Conservation (phyloP, 129 eudicot species). For the Lonicera japonica region DNA sequence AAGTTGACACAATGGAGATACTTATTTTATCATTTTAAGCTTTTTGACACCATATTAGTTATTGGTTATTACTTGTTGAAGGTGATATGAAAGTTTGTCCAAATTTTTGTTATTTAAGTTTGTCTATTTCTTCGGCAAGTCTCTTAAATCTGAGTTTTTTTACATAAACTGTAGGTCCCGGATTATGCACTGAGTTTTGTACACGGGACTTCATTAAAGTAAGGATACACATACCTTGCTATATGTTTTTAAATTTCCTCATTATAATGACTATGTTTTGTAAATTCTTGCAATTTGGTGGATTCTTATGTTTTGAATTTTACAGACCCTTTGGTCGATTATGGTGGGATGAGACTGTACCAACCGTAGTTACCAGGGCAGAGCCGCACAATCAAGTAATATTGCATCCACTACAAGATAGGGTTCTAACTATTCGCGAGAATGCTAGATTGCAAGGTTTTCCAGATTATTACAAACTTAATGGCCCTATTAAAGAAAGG, state of each 20-base stretch:
- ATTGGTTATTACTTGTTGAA: too few relatives aligned
- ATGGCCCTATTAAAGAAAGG: slow-evolving; percentile 29
- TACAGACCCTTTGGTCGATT: slow-evolving; percentile 33
- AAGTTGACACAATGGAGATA: too few relatives aligned
- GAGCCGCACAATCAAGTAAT: slow-evolving; percentile 37
- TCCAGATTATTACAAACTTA: slow-evolving; percentile 24
- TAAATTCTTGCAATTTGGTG: too few relatives aligned
- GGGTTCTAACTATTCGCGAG: slow-evolving; percentile 29
- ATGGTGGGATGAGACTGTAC: slow-evolving; percentile 23
- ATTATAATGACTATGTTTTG: too few relatives aligned
- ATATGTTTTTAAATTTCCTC: not conserved
- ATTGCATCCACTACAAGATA: slow-evolving; percentile 28
- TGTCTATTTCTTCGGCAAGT: not conserved
- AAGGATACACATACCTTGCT: not conserved
- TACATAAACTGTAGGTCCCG: slow-evolving; percentile 19
- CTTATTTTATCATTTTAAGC: too few relatives aligned
- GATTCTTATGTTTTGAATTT: not conserved
- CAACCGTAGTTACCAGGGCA: slow-evolving; percentile 30
- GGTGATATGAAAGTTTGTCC: too few relatives aligned
- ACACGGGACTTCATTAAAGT: slow-evolving; percentile 23
- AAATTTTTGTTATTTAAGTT: not conserved
- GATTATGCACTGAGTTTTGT: slow-evolving; percentile 24
- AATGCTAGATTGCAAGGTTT: slow-evolving; percentile 36
- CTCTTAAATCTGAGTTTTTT: not conserved
- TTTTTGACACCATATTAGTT: too few relatives aligned